phyloP scores from a whole-genome alignment of 495 filamentous ascomycete species.

The Penicillium verhagenii region DNA sequence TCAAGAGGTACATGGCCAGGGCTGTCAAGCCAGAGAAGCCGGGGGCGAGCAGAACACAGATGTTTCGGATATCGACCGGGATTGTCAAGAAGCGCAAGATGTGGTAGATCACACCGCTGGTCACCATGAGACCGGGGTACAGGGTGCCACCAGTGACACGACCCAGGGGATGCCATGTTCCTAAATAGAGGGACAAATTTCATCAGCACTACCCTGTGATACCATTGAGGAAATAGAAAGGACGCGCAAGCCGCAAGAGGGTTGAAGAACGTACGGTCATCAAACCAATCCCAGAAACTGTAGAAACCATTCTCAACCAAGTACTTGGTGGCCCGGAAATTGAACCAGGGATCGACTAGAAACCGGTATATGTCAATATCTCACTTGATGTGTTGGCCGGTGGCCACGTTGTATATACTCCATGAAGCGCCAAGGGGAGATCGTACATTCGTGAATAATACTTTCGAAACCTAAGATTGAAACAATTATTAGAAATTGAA shows the following conservation, averaged over 20 bases:
- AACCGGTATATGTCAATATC: conserved; percentile 20
- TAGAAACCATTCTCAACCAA: conserved; percentile 96
- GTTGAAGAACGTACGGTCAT: conserved; percentile 70
- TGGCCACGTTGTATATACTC: conserved; percentile 9
- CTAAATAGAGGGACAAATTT: conserved; percentile 38
- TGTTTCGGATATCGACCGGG: conserved; percentile 97
- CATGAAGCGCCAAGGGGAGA: conserved; percentile 10
- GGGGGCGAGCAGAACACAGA: conserved; percentile 95
- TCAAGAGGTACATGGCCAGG: conserved; percentile 90
- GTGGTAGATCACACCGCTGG: conserved; percentile 95
- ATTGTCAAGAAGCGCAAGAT: conserved; percentile 85
- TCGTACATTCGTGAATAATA: conserved; percentile 98
- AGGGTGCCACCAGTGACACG: conserved; percentile 98
- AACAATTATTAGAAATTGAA: neutral
- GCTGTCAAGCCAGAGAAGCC: conserved; percentile 95
- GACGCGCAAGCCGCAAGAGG: conserved; percentile 9
- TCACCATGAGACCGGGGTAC: conserved; percentile 99
- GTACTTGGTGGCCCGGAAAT: conserved; percentile 98
- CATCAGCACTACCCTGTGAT: conserved; percentile 19
- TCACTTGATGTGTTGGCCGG: conserved; percentile 8
- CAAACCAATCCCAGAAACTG: conserved; percentile 99
- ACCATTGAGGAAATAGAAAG: neutral
- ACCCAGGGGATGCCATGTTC: conserved; percentile 98
- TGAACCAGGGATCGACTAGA: conserved; percentile 99
- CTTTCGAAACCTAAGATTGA: conserved; percentile 81